Percentiles rank a stretch among this genome's conserved stretches.
Evolutionary conservation across 371 early-diverging fungal genomes (phyloP).

Genomic region (Globomyces sp.): DNA sequence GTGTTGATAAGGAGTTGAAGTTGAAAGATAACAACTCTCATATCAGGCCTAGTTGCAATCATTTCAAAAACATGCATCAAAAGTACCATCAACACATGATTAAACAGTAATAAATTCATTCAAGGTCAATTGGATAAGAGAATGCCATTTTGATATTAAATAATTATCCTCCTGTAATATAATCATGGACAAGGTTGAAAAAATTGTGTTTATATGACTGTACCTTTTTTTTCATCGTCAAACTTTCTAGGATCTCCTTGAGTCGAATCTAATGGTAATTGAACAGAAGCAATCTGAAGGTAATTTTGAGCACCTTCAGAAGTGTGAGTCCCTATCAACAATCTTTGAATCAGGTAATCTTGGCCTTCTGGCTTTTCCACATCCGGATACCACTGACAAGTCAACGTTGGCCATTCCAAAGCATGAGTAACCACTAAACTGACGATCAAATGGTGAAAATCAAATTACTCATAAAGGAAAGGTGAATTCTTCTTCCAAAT

Average conservation of each 20-base stretch:
- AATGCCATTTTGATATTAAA: too few relatives aligned
- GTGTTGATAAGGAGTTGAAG: not conserved
- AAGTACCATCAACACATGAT: too few relatives aligned
- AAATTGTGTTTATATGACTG: conserved; percentile 4
- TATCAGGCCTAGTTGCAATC: conserved; percentile 16
- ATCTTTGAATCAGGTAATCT: conserved; percentile 82
- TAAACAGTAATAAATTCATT: too few relatives aligned
- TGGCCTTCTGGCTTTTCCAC: conserved; percentile 86
- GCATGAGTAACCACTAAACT: conserved; percentile 92
- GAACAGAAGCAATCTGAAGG: conserved; percentile 85
- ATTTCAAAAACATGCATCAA: not conserved
- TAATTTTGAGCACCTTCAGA: conserved; percentile 93
- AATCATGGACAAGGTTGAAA: too few relatives aligned
- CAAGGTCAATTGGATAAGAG: too few relatives aligned
- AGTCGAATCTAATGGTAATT: conserved; percentile 72
- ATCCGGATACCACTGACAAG: conserved; percentile 98
- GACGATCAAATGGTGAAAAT: not conserved
- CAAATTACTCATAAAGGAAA: conserved; percentile 86
- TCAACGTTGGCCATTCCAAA: conserved; percentile 97
- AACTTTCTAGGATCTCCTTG: conserved; percentile 65
- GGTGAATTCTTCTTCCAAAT: conserved; percentile 99
- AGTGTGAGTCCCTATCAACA: conserved; percentile 93
- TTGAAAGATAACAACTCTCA: conserved; percentile 1
- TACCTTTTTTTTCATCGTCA: conserved; percentile 72
- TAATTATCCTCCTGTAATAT: too few relatives aligned